These are phyloP conservation scores for Kandelia obovata DNA, from an alignment of 345 rosid genomes.

Conservation along the genomic window DNA sequence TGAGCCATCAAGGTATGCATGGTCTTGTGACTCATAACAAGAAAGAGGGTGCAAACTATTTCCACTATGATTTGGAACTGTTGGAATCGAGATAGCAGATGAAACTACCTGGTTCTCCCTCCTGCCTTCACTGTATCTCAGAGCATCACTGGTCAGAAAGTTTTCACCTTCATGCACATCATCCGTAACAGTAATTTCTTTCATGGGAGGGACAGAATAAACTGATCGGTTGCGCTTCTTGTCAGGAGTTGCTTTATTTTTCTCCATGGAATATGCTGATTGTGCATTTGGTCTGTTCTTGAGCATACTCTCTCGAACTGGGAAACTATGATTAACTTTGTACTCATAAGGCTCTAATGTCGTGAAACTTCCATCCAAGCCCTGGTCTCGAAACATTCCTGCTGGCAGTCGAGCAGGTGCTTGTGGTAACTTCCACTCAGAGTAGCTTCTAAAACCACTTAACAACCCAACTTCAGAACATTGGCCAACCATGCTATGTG, in stretches of 20 bases:
- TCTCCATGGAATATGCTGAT: slow-evolving; percentile 15
- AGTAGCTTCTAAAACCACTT: slow-evolving; percentile 18
- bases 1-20: slow-evolving; percentile 21
- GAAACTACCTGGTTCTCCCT: slow-evolving; percentile 24
- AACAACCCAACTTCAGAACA: slow-evolving; percentile 29
- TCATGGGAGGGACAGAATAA: slow-evolving; percentile 23
- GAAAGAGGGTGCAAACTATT: slow-evolving; percentile 26
- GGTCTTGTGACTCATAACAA: slow-evolving; percentile 35
- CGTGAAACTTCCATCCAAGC: slow-evolving; percentile 17
- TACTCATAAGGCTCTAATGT: slow-evolving; percentile 25
- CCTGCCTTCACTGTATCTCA: slow-evolving; percentile 20
- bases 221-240: slow-evolving; percentile 18
- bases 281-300: slow-evolving; percentile 25
- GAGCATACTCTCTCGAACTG: slow-evolving; percentile 17
- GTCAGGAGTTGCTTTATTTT: slow-evolving; percentile 14
- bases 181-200: slow-evolving; percentile 51
- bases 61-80: slow-evolving; percentile 18
- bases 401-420: slow-evolving; percentile 23
- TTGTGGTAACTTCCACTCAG: slow-evolving; percentile 22
- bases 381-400: slow-evolving; percentile 26
- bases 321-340: slow-evolving; percentile 22
- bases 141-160: slow-evolving; percentile 11
- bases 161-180: slow-evolving; percentile 43
- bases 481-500: slow-evolving; percentile 20
- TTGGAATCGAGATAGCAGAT: slow-evolving; percentile 25